Conservation (phyloP, 2,329 filamentous ascomycete species). For the Hypoxylon sp. region DNA sequence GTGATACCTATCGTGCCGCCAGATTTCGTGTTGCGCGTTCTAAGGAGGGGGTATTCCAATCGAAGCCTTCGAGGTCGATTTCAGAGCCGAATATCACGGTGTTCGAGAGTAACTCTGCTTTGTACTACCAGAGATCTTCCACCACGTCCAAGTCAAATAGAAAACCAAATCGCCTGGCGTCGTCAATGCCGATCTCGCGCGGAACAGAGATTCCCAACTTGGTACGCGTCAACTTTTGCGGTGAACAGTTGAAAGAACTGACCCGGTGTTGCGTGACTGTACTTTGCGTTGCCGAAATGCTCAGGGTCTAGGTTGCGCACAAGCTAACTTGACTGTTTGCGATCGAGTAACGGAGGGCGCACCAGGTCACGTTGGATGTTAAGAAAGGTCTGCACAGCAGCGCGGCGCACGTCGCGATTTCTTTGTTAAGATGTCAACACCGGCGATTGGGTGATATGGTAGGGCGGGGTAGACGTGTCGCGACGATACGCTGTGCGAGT, state of each 20-base stretch:
- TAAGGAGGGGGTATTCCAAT: conserved; percentile 11
- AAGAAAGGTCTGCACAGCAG: conserved; percentile 27
- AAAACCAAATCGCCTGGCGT: not conserved
- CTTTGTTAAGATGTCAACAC: conserved; percentile 8
- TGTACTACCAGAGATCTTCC: not conserved
- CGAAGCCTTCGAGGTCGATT: not conserved
- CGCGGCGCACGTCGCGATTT: conserved; percentile 16
- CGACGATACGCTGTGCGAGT: conserved; percentile 13
- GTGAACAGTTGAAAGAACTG: conserved; percentile 2
- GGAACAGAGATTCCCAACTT: conserved; percentile 10
- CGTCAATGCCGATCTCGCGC: not conserved
- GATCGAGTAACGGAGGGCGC: conserved; percentile 15
- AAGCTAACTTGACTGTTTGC: not conserved
- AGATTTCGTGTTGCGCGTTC: conserved; percentile 19
- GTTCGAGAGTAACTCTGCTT: not conserved
- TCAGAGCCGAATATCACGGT: not conserved
- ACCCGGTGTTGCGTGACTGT: conserved; percentile 1
- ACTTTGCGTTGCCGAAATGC: not conserved
- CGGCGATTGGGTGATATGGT: conserved; percentile 4
- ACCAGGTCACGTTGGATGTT: conserved; percentile 11
- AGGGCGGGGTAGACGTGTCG: conserved; percentile 23
- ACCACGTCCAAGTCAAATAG: not conserved
- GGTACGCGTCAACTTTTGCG: conserved; percentile 24
- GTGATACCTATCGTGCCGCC: conserved; percentile 13
- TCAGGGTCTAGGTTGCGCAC: conserved; percentile 15